Percentiles rank a stretch among this genome's conserved stretches.
Evolutionary conservation across 2,329 filamentous ascomycete species (phyloP).

Genomic region (Botrytis galanthina): DNA sequence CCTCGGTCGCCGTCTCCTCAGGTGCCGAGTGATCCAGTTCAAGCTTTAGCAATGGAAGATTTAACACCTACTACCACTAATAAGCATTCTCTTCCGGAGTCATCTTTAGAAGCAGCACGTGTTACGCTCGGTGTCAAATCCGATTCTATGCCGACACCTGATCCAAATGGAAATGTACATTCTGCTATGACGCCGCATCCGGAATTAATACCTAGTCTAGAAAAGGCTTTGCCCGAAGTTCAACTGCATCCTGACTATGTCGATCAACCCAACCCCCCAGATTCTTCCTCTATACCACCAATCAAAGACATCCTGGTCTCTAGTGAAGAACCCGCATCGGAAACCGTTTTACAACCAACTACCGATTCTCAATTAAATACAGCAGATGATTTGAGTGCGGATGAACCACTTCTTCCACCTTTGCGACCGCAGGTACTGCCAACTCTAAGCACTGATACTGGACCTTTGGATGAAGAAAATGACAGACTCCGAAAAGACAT

Average conservation of each 20-base stretch:
- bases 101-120: constrained; percentile 29
- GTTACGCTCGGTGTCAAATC: constrained; percentile 37
- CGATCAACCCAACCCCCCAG: constrained; percentile 37
- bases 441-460: constrained; percentile 28
- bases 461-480: constrained; percentile 54
- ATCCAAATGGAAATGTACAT: constrained; percentile 31
- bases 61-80: constrained; percentile 33
- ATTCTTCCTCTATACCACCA: constrained; percentile 46
- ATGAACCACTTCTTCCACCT: constrained; percentile 6
- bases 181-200: constrained; percentile 31
- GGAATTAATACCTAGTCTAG: constrained; percentile 27
- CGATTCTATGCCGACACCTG: constrained; percentile 29
- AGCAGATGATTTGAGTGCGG: not conserved
- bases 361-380: not conserved
- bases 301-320: constrained; percentile 42
- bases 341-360: no score
- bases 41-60: constrained; percentile 28
- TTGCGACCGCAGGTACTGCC: constrained; percentile 25
- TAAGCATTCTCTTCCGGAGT: constrained; percentile 28
- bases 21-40: constrained; percentile 20
- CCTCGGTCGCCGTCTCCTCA: constrained; percentile 3
- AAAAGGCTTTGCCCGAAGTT: constrained; percentile 28
- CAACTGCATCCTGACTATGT: constrained; percentile 31
- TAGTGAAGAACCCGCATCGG: not conserved
- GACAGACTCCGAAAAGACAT: constrained; percentile 73